Conservation (phyloP, 1,284 basidiomycete species). For the Tilletiaria anomala region DNA sequence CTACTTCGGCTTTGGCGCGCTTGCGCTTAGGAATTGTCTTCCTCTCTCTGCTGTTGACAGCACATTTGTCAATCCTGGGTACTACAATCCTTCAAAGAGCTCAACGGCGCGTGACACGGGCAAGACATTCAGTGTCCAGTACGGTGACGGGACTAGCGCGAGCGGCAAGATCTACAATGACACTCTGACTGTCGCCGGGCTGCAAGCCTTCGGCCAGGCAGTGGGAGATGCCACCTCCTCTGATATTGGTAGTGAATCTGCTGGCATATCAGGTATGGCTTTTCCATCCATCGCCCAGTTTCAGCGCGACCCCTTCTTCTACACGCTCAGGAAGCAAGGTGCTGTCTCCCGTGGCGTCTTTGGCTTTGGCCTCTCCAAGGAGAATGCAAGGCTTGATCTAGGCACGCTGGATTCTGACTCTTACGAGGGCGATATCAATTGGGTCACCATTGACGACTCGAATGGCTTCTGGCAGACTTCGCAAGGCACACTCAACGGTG, state of each 20-base stretch:
- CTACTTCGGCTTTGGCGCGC: too few species aligned
- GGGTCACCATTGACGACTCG: too few species aligned
- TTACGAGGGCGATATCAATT: too few species aligned
- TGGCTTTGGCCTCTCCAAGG: too few species aligned
- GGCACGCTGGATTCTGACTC: too few species aligned
- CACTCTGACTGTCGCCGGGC: slow-evolving; percentile 2
- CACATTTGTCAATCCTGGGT: too few species aligned
- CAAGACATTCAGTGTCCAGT: slow-evolving; percentile 3
- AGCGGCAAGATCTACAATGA: slow-evolving; percentile 4
- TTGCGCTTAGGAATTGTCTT: too few species aligned
- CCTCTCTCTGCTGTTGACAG: too few species aligned
- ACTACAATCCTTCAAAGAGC: slow-evolving; percentile 3
- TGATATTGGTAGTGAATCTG: slow-evolving; percentile 1
- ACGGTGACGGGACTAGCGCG: slow-evolving; percentile 5
- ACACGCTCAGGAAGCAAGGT: slow-evolving; percentile 1
- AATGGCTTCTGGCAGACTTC: too few species aligned
- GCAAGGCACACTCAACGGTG: too few species aligned
- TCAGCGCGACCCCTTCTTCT: slow-evolving; percentile 2
- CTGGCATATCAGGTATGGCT: slow-evolving; percentile 3
- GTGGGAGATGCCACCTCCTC: slow-evolving; percentile 1
- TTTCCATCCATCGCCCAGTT: slow-evolving; percentile 4
- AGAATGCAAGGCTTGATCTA: too few species aligned
- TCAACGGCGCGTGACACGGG: slow-evolving; percentile 2
- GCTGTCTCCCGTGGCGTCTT: too few species aligned
- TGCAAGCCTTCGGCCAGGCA: neutral